Evolutionary conservation across 2,329 filamentous ascomycete genomes (phyloP).

Genomic region (Ceratocystis harringtonii): DNA sequence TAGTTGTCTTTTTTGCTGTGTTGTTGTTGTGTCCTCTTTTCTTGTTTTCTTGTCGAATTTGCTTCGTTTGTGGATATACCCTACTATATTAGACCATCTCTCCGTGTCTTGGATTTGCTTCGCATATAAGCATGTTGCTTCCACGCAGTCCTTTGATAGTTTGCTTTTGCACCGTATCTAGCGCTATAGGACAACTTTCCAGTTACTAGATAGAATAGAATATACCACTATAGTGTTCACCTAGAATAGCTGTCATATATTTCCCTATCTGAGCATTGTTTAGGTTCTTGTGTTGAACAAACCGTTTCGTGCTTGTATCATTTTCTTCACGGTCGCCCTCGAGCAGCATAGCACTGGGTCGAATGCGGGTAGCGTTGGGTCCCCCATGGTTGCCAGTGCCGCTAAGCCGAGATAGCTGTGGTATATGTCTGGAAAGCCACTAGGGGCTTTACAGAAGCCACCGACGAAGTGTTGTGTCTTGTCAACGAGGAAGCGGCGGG

Average conservation of each 20-base stretch:
- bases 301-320: conserved; percentile 31
- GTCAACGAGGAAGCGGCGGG: conserved; percentile 59
- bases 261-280: too few relatives aligned
- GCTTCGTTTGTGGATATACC: conserved; percentile 2
- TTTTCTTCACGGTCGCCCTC: conserved; percentile 36
- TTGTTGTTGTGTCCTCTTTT: too few relatives aligned
- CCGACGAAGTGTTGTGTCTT: conserved; percentile 78
- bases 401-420: conserved; percentile 82
- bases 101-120: not conserved
- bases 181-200: not conserved
- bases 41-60: not conserved
- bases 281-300: not conserved
- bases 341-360: conserved; percentile 68
- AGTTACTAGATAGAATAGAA: conserved; percentile 10
- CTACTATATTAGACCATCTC: conserved; percentile 1
- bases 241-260: too few relatives aligned
- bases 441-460: conserved; percentile 61
- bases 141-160: not conserved
- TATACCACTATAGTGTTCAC: conserved; percentile 6
- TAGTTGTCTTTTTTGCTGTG: not conserved
- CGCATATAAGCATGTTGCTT: not conserved
- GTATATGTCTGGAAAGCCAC: conserved; percentile 60
- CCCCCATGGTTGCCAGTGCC: conserved; percentile 57
- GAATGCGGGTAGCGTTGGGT: conserved; percentile 51
- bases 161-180: not conserved